phyloP scores from a whole-genome alignment of 495 filamentous ascomycete species.

The Hyaloscypha bicolor region DNA sequence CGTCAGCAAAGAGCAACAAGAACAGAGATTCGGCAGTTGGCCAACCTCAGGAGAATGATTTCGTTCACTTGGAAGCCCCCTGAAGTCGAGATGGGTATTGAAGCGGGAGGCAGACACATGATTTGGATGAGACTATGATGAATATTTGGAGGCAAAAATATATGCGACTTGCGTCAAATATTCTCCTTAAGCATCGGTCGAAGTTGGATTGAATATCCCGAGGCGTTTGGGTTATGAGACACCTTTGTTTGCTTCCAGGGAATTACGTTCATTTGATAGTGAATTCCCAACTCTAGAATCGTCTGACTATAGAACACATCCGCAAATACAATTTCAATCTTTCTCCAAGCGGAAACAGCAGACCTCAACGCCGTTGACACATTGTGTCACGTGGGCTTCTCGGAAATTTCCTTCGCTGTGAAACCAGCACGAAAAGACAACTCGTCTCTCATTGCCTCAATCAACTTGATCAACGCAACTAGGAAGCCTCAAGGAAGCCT shows the following conservation, averaged over 20 bases:
- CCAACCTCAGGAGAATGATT: not conserved
- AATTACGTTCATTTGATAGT: not conserved
- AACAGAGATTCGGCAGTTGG: not conserved
- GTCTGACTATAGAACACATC: not conserved
- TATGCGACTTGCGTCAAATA: not conserved
- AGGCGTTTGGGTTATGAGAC: not conserved
- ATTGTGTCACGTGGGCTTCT: not conserved
- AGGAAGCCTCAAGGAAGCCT: not conserved
- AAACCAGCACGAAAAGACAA: not conserved
- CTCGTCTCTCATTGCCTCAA: conserved; percentile 1
- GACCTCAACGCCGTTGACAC: not conserved
- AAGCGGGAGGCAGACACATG: not conserved
- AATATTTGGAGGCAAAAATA: not conserved
- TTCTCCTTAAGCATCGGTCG: not conserved
- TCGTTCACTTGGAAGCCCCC: not conserved
- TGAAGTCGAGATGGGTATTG: not conserved
- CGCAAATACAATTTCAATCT: not conserved
- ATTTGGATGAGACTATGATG: not conserved
- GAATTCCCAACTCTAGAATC: not conserved
- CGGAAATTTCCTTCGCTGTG: not conserved
- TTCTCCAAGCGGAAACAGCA: not conserved
- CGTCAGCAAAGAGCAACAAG: not conserved
- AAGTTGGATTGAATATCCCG: not conserved
- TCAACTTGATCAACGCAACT: not conserved
- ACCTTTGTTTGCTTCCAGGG: not conserved